phyloP scores from a whole-genome alignment of 2,329 filamentous ascomycete genomes.

The Fusarium bactridioides region DNA sequence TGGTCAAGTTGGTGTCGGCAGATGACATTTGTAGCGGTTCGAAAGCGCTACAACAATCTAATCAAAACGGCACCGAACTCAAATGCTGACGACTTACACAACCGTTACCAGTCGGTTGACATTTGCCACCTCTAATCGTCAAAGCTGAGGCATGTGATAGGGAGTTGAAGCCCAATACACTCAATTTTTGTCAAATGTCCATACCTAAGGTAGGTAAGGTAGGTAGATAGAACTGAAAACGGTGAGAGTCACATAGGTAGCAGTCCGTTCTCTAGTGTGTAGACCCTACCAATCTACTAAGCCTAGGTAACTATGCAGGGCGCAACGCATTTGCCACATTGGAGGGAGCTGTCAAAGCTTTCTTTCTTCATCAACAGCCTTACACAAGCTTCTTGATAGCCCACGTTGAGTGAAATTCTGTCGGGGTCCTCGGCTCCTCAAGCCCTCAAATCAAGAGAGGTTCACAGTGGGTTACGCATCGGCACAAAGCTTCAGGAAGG shows the following conservation, averaged over 20 bases:
- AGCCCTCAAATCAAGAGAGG: constrained; percentile 2
- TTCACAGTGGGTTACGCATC: constrained; percentile 8
- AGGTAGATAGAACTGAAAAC: constrained; percentile 22
- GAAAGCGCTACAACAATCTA: neutral
- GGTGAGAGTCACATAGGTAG: neutral
- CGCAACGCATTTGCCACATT: constrained; percentile 6
- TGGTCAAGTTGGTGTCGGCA: constrained; percentile 11
- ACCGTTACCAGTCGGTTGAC: neutral
- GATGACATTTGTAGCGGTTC: constrained; percentile 1
- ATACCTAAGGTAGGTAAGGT: neutral
- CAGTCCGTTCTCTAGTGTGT: neutral
- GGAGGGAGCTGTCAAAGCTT: neutral
- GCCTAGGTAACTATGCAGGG: neutral
- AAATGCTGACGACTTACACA: constrained; percentile 6
- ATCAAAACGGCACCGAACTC: constrained; percentile 2
- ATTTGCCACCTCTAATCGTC: constrained; percentile 23
- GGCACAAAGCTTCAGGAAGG: constrained; percentile 1
- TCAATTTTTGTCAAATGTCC: constrained; percentile 5
- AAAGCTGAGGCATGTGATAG: constrained; percentile 17
- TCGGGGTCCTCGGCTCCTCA: constrained; percentile 7
- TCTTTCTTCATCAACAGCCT: neutral
- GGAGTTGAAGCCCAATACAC: neutral
- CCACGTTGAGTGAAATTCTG: neutral
- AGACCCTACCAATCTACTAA: neutral
- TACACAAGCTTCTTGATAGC: neutral